Base-by-base conservation (phyloP, 2,329 filamentous ascomycete species). In the Fusarium heterosporum region DNA sequence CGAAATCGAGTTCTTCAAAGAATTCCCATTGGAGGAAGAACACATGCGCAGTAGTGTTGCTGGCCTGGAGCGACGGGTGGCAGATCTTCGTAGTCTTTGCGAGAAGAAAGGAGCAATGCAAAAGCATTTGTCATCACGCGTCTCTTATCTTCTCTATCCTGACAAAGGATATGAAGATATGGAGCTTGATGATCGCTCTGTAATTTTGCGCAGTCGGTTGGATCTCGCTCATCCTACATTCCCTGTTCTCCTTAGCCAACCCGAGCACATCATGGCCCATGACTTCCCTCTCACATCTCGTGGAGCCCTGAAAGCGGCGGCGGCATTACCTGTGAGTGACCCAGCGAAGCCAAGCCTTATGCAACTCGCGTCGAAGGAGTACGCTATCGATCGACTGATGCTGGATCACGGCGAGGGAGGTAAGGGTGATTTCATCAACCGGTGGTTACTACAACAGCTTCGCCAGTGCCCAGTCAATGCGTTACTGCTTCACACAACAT, bases 391-490 rank as follows among this genome's bases (percentile, higher is more conserved):
- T 41, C 78, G 73, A 8, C 76, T 85, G 12, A 71, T 85, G 47
- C 67, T 66, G 25, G 78, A 80, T 4, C 68, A 74, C 4, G 69
- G 76, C 12, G 68, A 71, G 4, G 78, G 77, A 4, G 77, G 79
- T 65, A 82, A 80, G 63, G 74, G 73, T 2, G 80, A 84, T 48
- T 84, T 79, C 55, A 79, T 87, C 68, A 78, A 78, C 64, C 78
- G 82, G 39, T 87, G 85, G 85, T 74, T 87, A 4, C 77, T 87
- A 13, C 82, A 86, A 46, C 80, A 81, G 40, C 76, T 87, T 39
- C 80, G 83, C 34, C 75, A 77, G 14, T 84, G 81, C 4, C 76
- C 82, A 0, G 70, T 85, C 55, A 80, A 84, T 60, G 82, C 76
- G 2, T 74, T 80, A 55, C 70, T 82, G 4, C 75, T 86, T 9